These are phyloP conservation scores for Lojkania enalia DNA, from an alignment of 2,329 filamentous ascomycete species.

Conservation along the genomic window DNA sequence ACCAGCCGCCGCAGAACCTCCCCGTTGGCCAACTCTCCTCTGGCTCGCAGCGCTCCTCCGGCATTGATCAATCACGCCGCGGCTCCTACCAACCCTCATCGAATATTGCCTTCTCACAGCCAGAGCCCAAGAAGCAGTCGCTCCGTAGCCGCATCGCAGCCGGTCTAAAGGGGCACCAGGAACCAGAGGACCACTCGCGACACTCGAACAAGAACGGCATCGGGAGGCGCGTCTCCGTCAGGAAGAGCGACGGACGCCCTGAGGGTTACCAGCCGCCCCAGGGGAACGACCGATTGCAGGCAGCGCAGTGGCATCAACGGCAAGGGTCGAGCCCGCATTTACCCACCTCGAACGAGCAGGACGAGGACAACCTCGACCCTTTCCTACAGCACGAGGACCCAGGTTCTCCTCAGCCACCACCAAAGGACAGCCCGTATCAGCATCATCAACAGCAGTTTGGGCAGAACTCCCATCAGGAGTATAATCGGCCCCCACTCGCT, in stretches of 20 bases:
- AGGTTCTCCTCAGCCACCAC: conserved; percentile 38
- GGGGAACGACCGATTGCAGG: conserved; percentile 26
- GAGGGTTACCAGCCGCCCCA: conserved; percentile 33
- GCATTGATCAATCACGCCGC: conserved; percentile 29
- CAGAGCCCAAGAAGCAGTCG: conserved; percentile 38
- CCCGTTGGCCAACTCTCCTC: conserved; percentile 10
- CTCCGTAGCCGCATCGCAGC: conserved; percentile 39
- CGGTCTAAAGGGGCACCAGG: conserved; percentile 35
- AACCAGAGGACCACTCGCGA: conserved; percentile 32
- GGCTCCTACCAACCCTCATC: conserved; percentile 29
- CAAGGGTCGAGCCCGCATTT: conserved; percentile 39
- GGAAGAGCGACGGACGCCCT: conserved; percentile 37
- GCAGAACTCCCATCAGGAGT: conserved; percentile 35
- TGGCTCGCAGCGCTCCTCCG: conserved; percentile 22
- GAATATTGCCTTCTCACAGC: conserved; percentile 11
- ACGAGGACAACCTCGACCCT: conserved; percentile 44
- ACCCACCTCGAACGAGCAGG: conserved; percentile 41
- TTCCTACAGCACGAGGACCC: conserved; percentile 41
- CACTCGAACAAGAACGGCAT: conserved; percentile 36
- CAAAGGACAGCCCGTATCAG: conserved; percentile 40
- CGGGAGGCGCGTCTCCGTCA: conserved; percentile 39
- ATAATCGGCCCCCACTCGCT: conserved; percentile 43
- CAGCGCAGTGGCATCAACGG: conserved; percentile 29
- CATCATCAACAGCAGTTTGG: conserved; percentile 34
- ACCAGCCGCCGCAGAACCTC: conserved; percentile 20